phyloP scores from a whole-genome alignment of 2,329 filamentous ascomycete genomes.

The Microdochium paspali region DNA sequence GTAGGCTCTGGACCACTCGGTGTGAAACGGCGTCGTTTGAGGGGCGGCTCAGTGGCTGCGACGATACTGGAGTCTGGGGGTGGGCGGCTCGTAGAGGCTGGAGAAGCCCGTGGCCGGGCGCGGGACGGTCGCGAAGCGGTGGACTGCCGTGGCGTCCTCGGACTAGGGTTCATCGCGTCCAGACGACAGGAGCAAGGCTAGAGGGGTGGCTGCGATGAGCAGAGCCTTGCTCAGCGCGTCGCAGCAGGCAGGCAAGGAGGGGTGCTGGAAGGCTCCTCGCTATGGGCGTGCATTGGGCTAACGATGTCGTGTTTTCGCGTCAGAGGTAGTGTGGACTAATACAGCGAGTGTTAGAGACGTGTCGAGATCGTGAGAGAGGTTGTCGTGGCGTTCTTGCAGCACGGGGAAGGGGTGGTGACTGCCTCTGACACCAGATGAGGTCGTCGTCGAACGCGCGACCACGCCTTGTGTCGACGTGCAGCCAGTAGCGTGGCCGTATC shows the following conservation, averaged over 20 bases:
- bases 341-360: not conserved
- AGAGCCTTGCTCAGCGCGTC: slow-evolving; percentile 1
- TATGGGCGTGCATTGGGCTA: not conserved
- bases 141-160: slow-evolving; percentile 1
- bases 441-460: not conserved
- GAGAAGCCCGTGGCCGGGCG: not conserved
- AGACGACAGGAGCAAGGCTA: not conserved
- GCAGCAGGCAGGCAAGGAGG: slow-evolving; percentile 1
- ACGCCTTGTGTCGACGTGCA: not conserved
- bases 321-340: not conserved
- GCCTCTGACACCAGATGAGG: not conserved
- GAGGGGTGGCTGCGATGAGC: not conserved
- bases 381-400: not conserved
- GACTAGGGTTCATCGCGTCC: not conserved
- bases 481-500: not conserved
- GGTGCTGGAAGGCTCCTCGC: not conserved
- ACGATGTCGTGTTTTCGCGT: not conserved
- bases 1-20: slow-evolving; percentile 61
- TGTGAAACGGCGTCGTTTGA: slow-evolving; percentile 68
- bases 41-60: slow-evolving; percentile 48
- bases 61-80: slow-evolving; percentile 20
- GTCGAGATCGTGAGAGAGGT: not conserved
- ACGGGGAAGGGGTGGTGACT: not conserved
- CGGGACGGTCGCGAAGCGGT: not conserved
- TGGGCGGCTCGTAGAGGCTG: not conserved